A percentile compares a stretch with the other conserved stretches of the same genome.
Evolutionary conservation across 78 protist species (phyloP).

Genomic region (Emiliania huxleyi): DNA sequence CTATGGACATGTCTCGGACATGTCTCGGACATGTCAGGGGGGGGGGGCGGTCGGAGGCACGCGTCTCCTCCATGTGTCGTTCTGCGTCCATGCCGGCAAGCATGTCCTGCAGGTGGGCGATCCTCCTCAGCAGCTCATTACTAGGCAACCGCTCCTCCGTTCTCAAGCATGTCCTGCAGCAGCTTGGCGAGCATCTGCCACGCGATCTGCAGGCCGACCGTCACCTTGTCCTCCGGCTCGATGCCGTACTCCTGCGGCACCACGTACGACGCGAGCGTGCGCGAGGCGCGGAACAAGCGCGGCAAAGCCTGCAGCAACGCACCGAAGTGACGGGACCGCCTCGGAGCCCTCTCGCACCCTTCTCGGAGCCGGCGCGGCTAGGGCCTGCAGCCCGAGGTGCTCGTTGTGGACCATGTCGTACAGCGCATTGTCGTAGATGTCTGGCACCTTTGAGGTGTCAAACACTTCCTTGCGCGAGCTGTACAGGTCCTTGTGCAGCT

Average conservation of each 20-base stretch:
- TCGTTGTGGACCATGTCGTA: constrained; percentile 61
- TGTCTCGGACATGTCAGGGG: too few relatives aligned
- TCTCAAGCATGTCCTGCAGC: background rate
- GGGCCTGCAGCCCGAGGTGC: background rate
- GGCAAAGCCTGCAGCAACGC: background rate
- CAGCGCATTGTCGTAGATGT: constrained; percentile 61
- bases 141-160: too few relatives aligned
- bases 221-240: constrained; percentile 10
- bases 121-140: too few relatives aligned
- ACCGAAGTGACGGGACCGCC: too few relatives aligned
- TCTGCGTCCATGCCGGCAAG: background rate
- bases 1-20: too few relatives aligned
- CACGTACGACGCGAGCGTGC: constrained; percentile 35
- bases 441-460: constrained; percentile 63
- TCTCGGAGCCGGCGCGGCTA: too few relatives aligned
- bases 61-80: background rate
- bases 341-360: too few relatives aligned
- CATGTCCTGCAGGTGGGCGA: background rate
- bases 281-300: background rate
- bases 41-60: too few relatives aligned
- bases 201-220: constrained; percentile 13
- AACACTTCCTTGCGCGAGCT: background rate
- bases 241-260: constrained; percentile 56
- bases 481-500: constrained; percentile 46
- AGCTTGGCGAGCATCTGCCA: constrained; percentile 30